Evolutionary conservation across 306 rosid genomes (phyloP), one percentile per base, ranked within the genome.

Genomic region (Mimosa pudica): DNA sequence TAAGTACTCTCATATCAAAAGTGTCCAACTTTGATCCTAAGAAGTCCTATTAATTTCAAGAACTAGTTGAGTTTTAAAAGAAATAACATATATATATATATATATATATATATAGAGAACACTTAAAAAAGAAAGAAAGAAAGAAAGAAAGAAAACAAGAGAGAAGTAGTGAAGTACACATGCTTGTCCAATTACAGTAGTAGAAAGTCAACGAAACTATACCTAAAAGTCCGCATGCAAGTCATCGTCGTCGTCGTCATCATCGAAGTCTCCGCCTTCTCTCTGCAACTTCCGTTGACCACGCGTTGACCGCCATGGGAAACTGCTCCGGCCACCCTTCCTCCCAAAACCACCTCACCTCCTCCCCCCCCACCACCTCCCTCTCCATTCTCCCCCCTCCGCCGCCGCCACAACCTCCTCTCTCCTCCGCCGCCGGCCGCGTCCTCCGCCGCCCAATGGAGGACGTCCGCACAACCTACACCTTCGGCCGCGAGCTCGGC

Each of bases 401-500:
- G 17, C 54, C 71, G 4, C 45, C 36, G 17, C 54, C 68, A 4
- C n/a, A 8, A 32, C 75, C 62, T 0, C 61, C 76, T 1, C 45
- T 54, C 36, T 4, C 85, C 60, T 11, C 85, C 48, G 18, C 81
- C 33, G 8, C 79, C 5, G 98, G 98, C 88, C 95, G 97, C 9
- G 88, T 95, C 61, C 84, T 95, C n/a, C 88, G 90, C 80, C 91
- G 93, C 18, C 98, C 96, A 66, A 77, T 92, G 84, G 92, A 90
- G 73, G 98, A 95, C 80, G 90, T 91, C 24, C 89, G 98, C 9
- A 80, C 93, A 14, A 54, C 55, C 64, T 95, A 90, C 90, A 79
- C 77, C 63, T 95, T 95, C 84, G 94, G 96, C 55, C 92, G 98
- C n/a, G 98, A 95, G 58, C 97, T 95, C 14, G 98, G 98, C 24